These are phyloP conservation scores for Gaultheria prostrata DNA, from an alignment of 148 eudicot genomes.

Conservation along the genomic window DNA sequence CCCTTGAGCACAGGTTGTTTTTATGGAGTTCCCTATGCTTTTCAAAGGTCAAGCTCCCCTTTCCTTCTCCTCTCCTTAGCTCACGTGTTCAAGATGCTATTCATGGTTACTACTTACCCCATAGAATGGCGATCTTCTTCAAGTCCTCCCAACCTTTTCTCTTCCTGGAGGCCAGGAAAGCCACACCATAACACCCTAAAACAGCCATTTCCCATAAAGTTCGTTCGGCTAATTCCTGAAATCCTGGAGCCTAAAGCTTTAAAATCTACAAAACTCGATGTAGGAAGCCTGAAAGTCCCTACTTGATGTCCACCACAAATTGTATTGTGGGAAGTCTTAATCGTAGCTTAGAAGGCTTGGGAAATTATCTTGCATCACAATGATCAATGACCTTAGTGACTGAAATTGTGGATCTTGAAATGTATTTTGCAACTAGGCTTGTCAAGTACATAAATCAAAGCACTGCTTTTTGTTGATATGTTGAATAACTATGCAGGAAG, in stretches of 20 bases:
- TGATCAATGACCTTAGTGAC: neutral
- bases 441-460: neutral
- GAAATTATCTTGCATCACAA: neutral
- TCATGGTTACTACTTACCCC: neutral
- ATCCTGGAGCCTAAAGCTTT: neutral
- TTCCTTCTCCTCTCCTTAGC: neutral
- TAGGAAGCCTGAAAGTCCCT: neutral
- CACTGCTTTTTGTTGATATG: neutral
- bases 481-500: conserved; percentile 54
- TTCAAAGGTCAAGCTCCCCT: neutral
- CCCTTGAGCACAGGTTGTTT: neutral
- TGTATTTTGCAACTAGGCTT: neutral
- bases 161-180: neutral
- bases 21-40: neutral
- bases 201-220: neutral
- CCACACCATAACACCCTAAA: neutral
- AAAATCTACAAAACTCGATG: neutral
- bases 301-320: neutral
- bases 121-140: neutral
- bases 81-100: neutral
- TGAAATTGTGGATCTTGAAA: conserved; percentile 6
- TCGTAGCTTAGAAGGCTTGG: neutral
- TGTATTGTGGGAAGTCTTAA: neutral
- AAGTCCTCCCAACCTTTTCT: neutral
- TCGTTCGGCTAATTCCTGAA: neutral